phyloP scores from a whole-genome alignment of 805 yeast species.

The Barnettozyma californica region DNA sequence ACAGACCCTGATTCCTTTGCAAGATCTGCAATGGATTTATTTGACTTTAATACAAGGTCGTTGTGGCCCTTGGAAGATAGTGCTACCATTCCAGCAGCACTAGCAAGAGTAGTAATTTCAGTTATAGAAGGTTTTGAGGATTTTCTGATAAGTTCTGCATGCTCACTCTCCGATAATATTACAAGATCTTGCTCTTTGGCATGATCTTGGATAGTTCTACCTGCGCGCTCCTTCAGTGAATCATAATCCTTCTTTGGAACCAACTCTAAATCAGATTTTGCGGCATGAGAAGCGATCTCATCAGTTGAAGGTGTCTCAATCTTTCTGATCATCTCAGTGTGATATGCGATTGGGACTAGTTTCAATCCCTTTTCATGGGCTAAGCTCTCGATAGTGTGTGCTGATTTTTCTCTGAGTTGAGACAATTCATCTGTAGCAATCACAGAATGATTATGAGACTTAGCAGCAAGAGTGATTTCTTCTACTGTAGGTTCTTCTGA shows the following conservation, averaged over 20 bases:
- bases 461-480: constrained; percentile 15
- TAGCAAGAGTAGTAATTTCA: constrained; percentile 11
- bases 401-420: not conserved
- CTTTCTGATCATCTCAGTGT: constrained; percentile 2
- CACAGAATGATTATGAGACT: constrained; percentile 18
- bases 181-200: constrained; percentile 17
- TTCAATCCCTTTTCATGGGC: constrained; percentile 3
- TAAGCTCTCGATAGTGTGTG: constrained; percentile 6
- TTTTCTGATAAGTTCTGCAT: constrained; percentile 10
- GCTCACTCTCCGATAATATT: constrained; percentile 12
- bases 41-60: constrained; percentile 3
- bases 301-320: constrained; percentile 20
- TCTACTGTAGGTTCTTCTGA: constrained; percentile 14
- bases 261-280: constrained; percentile 7
- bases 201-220: constrained; percentile 20
- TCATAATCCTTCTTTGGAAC: constrained; percentile 13
- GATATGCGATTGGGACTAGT: not conserved
- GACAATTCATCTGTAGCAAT: constrained; percentile 6
- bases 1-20: constrained; percentile 3
- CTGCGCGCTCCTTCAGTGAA: constrained; percentile 9
- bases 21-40: constrained; percentile 1
- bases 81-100: constrained; percentile 6
- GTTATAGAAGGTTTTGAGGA: constrained; percentile 9
- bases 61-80: constrained; percentile 2
- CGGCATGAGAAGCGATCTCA: constrained; percentile 19